These are phyloP conservation scores for Incumbomyces delicatus DNA, from an alignment of 2,329 filamentous ascomycete species.

Conservation along the genomic window DNA sequence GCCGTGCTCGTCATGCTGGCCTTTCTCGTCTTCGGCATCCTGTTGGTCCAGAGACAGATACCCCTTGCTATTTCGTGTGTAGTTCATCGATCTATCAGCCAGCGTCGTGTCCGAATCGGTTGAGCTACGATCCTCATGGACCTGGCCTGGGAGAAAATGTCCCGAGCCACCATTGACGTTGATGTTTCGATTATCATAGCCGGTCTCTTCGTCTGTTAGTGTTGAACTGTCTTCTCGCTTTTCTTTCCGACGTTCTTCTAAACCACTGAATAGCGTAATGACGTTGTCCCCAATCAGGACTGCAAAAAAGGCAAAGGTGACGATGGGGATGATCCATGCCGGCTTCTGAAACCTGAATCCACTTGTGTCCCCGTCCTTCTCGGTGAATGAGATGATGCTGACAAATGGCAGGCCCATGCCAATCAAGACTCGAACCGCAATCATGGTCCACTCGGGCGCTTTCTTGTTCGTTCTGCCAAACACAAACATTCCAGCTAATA, in stretches of 20 bases:
- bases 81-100: too few relatives aligned
- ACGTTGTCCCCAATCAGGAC: background rate
- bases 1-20: too few relatives aligned
- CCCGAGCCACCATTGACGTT: too few relatives aligned
- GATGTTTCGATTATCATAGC: too few relatives aligned
- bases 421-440: background rate
- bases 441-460: background rate
- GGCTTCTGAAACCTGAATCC: background rate
- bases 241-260: too few relatives aligned
- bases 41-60: background rate
- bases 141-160: too few relatives aligned
- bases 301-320: background rate
- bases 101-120: too few relatives aligned
- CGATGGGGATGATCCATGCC: background rate
- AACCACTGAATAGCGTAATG: background rate
- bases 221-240: too few relatives aligned
- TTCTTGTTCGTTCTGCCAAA: background rate
- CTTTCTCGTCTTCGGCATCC: background rate
- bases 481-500: constrained; percentile 8
- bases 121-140: too few relatives aligned
- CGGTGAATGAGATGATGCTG: background rate
- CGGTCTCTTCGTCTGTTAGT: too few relatives aligned
- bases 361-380: background rate
- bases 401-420: background rate
- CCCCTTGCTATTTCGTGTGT: too few relatives aligned